Percentiles rank a stretch among this genome's conserved stretches.
Conservation (phyloP, 1,284 basidiomycete species). For the Sporisorium reilianum region DNA sequence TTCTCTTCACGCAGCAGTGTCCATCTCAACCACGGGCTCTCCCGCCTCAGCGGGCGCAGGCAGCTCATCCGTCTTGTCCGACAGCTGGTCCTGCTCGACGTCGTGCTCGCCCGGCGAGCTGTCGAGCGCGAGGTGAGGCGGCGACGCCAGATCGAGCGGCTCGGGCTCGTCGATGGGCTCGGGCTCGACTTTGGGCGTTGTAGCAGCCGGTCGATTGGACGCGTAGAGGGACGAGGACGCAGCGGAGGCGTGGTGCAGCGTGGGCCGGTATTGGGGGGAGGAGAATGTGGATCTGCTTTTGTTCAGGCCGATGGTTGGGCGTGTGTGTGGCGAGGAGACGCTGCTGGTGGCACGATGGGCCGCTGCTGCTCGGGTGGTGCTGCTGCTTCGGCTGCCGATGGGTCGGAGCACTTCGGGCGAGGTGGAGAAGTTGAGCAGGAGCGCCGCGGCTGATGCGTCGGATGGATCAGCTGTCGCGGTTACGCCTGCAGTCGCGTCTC, state of each 20-base stretch:
- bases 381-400: constrained; percentile 8
- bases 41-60: neutral
- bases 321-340: constrained; percentile 10
- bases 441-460: constrained; percentile 36
- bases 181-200: neutral
- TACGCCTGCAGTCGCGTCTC: neutral
- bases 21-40: constrained; percentile 3
- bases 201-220: neutral
- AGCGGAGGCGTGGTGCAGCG: neutral
- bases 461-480: constrained; percentile 5
- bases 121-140: constrained; percentile 33
- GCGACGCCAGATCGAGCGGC: constrained; percentile 14
- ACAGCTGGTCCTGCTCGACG: constrained; percentile 9
- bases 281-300: constrained; percentile 15
- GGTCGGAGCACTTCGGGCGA: constrained; percentile 54
- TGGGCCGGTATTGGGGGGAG: constrained; percentile 27
- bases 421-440: constrained; percentile 53
- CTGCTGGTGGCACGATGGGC: constrained; percentile 1
- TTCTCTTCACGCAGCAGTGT: constrained; percentile 4
- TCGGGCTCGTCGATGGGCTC: constrained; percentile 10
- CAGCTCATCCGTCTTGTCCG: constrained; percentile 27
- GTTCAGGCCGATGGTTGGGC: constrained; percentile 8
- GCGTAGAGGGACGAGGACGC: neutral
- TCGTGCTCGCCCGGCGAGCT: constrained; percentile 6
- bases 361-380: neutral